A percentile compares a stretch with the other conserved stretches of the same genome.
Conservation (phyloP, 2,329 filamentous ascomycete species). For the Cladosporium phlei region DNA sequence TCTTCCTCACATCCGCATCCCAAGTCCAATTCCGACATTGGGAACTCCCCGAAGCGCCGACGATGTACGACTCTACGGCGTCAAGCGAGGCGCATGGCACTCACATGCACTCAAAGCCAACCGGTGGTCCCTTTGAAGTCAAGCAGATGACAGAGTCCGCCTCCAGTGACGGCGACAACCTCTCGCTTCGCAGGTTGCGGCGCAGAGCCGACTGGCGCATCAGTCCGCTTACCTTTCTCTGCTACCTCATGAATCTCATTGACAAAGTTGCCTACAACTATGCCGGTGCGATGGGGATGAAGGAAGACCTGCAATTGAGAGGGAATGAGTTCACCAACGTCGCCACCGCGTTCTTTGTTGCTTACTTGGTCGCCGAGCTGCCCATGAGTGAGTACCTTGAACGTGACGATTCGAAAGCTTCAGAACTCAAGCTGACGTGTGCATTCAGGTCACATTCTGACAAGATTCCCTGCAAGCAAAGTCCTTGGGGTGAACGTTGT, state of each 20-base stretch:
- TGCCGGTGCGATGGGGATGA: constrained; percentile 61
- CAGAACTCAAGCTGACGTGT: too few species aligned
- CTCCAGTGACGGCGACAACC: too few species aligned
- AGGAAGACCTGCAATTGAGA: constrained; percentile 49
- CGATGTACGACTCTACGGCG: too few species aligned
- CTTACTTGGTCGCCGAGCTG: constrained; percentile 55
- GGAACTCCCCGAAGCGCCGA: too few species aligned
- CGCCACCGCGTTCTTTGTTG: constrained; percentile 60
- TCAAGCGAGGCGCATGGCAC: too few species aligned
- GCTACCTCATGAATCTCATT: constrained; percentile 58
- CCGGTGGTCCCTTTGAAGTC: too few species aligned
- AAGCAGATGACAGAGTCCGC: too few species aligned
- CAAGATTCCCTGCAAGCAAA: constrained; percentile 56
- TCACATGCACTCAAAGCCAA: too few species aligned
- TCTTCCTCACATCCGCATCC: too few species aligned
- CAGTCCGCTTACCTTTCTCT: constrained; percentile 57
- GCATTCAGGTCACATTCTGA: constrained; percentile 48
- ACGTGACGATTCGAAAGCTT: too few species aligned
- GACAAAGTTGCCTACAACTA: constrained; percentile 58
- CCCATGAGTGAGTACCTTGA: constrained; percentile 49
- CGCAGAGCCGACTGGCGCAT: constrained; percentile 56
- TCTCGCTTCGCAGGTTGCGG: constrained; percentile 40
- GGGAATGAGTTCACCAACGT: constrained; percentile 61
- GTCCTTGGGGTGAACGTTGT: constrained; percentile 58
- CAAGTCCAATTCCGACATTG: too few species aligned